phyloP scores from a whole-genome alignment of 805 yeast species.

The Pichia thaimueangensis region DNA sequence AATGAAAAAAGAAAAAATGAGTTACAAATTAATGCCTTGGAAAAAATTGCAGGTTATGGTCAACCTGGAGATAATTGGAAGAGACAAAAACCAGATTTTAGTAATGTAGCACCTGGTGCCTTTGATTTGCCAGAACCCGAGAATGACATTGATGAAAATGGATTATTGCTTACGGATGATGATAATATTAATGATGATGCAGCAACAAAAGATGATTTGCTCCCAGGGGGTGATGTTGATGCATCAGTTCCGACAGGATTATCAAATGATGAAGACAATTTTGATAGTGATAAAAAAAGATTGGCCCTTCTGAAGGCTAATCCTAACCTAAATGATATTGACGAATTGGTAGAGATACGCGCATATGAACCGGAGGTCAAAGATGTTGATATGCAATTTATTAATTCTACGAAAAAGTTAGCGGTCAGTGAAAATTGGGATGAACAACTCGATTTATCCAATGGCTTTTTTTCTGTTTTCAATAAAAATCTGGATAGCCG shows the following conservation, averaged over 20 bases:
- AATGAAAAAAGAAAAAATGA: slow-evolving; percentile 18
- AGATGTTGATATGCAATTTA: slow-evolving; percentile 39
- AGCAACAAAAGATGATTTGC: background rate
- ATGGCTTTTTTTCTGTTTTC: slow-evolving; percentile 37
- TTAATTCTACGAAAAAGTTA: slow-evolving; percentile 36
- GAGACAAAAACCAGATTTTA: slow-evolving; percentile 21
- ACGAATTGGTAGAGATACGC: slow-evolving; percentile 48
- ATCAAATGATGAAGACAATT: slow-evolving; percentile 5
- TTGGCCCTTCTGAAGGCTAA: background rate
- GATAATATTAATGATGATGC: slow-evolving; percentile 13
- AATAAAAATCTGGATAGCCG: slow-evolving; percentile 17
- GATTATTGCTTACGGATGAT: background rate
- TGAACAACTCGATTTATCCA: slow-evolving; percentile 50
- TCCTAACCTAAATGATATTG: slow-evolving; percentile 14
- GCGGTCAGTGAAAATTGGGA: slow-evolving; percentile 58
- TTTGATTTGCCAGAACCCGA: slow-evolving; percentile 12
- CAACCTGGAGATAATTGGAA: slow-evolving; percentile 20
- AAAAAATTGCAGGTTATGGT: slow-evolving; percentile 18
- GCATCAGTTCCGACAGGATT: slow-evolving; percentile 6
- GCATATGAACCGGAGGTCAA: slow-evolving; percentile 63
- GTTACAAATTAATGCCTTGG: slow-evolving; percentile 17
- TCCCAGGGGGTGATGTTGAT: slow-evolving; percentile 7
- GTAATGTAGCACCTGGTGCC: slow-evolving; percentile 27
- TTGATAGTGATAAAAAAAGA: slow-evolving; percentile 6
- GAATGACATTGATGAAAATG: slow-evolving; percentile 4